Evolutionary conservation across 345 rosid genomes (phyloP).

Genomic region (Sisymbrium irio): DNA sequence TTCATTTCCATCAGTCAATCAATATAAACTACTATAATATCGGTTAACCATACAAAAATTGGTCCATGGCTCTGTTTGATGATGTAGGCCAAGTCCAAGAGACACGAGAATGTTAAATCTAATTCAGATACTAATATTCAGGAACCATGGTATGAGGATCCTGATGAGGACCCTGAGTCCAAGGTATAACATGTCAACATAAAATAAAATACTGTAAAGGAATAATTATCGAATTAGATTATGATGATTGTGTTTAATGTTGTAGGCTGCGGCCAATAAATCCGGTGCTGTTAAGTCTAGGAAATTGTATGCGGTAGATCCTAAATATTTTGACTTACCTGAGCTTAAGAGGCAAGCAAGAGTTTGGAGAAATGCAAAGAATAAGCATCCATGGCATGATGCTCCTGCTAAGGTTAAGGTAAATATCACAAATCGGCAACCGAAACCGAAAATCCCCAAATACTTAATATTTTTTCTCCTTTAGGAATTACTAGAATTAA

Average conservation of each 20-base stretch:
- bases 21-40: background rate
- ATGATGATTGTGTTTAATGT: background rate
- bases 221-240: background rate
- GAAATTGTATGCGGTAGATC: background rate
- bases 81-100: conserved; percentile 18
- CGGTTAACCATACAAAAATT: background rate
- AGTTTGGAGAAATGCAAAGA: conserved; percentile 49
- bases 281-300: background rate
- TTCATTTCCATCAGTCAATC: background rate
- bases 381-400: conserved; percentile 56
- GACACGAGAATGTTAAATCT: conserved; percentile 26
- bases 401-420: conserved; percentile 44
- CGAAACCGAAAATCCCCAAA: too few relatives aligned
- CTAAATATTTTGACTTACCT: background rate
- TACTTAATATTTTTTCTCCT: too few relatives aligned
- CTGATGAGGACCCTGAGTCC: background rate
- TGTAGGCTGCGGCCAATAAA: background rate
- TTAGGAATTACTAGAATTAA: too few relatives aligned
- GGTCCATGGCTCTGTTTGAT: background rate
- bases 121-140: background rate
- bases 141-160: background rate
- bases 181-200: background rate
- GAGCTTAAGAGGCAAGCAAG: conserved; percentile 37
- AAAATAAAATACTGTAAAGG: background rate
- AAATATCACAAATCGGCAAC: background rate